phyloP scores from a whole-genome alignment of 495 filamentous ascomycete genomes.

The Penicillium salamii region DNA sequence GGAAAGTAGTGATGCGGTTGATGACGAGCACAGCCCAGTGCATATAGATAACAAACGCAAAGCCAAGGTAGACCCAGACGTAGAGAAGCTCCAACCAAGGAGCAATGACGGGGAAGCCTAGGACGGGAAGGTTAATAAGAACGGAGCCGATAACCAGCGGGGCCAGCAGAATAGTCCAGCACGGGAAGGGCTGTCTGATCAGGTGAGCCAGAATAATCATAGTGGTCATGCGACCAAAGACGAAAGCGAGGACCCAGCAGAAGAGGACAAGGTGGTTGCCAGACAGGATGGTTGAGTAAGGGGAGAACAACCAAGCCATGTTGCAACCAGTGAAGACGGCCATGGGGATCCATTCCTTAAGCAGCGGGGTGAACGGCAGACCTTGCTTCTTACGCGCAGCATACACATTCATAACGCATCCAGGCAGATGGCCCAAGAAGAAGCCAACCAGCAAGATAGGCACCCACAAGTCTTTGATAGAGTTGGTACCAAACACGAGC shows the following conservation, averaged over 20 bases:
- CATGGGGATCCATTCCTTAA: constrained; percentile 95
- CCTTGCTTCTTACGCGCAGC: constrained; percentile 67
- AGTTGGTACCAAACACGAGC: constrained; percentile 59
- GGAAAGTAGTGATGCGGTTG: constrained; percentile 82
- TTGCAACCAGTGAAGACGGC: constrained; percentile 69
- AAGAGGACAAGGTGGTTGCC: constrained; percentile 89
- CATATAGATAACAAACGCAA: constrained; percentile 79
- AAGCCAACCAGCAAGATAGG: constrained; percentile 69
- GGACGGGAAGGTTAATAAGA: constrained; percentile 73
- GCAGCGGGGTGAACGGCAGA: constrained; percentile 77
- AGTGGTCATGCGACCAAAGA: constrained; percentile 99
- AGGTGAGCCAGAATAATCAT: constrained; percentile 98
- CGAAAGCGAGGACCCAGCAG: constrained; percentile 89
- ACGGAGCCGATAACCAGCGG: constrained; percentile 83
- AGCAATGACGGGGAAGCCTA: constrained; percentile 67
- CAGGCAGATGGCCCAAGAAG: constrained; percentile 77
- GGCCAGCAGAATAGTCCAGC: constrained; percentile 87
- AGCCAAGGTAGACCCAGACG: constrained; percentile 75
- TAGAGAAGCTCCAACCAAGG: constrained; percentile 69
- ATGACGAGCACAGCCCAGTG: constrained; percentile 92
- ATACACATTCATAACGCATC: constrained; percentile 75
- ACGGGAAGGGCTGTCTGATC: constrained; percentile 89
- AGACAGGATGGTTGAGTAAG: constrained; percentile 71
- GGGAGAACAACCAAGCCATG: constrained; percentile 81
- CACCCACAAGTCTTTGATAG: constrained; percentile 85